phyloP scores from a whole-genome alignment of 2,329 filamentous ascomycete species.

The Alternaria arborescens region DNA sequence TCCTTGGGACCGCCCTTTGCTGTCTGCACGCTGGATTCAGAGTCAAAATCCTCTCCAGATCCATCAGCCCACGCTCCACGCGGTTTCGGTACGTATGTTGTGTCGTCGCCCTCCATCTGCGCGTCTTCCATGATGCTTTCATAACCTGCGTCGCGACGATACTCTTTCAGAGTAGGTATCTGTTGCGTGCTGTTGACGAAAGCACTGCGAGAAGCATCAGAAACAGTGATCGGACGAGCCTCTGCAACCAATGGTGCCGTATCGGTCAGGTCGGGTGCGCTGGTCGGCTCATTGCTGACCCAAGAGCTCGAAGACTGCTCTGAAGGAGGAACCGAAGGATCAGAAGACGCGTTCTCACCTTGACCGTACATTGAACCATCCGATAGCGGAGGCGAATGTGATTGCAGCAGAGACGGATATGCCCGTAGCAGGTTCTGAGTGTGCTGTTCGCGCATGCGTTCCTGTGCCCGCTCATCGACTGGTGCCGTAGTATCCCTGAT shows the following conservation, averaged over 20 bases:
- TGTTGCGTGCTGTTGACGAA: conserved; percentile 56
- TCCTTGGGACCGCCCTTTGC: conserved; percentile 28
- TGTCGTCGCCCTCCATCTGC: conserved; percentile 33
- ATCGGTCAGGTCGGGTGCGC: conserved; percentile 28
- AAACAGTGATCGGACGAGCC: conserved; percentile 25
- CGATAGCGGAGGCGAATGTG: conserved; percentile 34
- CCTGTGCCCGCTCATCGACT: conserved; percentile 43
- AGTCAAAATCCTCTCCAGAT: conserved; percentile 48
- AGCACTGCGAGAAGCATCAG: conserved; percentile 50
- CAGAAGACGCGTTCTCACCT: conserved; percentile 22
- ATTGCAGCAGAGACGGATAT: conserved; percentile 18
- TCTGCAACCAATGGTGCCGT: conserved; percentile 11
- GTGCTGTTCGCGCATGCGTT: conserved; percentile 50
- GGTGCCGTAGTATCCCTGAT: conserved; percentile 28
- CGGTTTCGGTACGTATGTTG: conserved; percentile 18
- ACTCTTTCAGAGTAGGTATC: conserved; percentile 45
- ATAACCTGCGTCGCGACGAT: conserved; percentile 12
- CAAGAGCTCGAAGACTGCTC: conserved; percentile 31
- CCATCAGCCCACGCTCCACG: conserved; percentile 49
- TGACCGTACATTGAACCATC: conserved; percentile 29
- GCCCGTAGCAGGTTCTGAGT: conserved; percentile 44
- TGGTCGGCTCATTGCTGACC: conserved; percentile 24
- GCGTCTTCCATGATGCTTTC: conserved; percentile 28
- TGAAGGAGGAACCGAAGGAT: conserved; percentile 26
- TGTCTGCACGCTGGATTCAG: conserved; percentile 32